Conservation (phyloP, 352 stramenopile species). For the Phytopythium chamaehyphon region DNA sequence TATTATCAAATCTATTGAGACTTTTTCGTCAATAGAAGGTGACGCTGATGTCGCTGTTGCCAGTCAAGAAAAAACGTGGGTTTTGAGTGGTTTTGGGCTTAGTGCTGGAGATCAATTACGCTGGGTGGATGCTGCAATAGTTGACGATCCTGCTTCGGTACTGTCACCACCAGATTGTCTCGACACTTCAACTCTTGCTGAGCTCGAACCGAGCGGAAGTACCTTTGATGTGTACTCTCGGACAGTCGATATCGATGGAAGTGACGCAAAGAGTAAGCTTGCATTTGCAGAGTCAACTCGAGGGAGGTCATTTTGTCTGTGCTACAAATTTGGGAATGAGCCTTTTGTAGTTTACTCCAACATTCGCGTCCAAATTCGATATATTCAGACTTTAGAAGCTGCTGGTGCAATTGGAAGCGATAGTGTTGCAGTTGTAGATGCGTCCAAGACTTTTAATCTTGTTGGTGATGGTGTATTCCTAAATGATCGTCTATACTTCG, state of each 20-base stretch:
- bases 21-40: conserved; percentile 25
- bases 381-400: conserved; percentile 29
- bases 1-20: conserved; percentile 46
- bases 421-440: conserved; percentile 42
- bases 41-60: conserved; percentile 36
- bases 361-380: conserved; percentile 42
- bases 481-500: conserved; percentile 65
- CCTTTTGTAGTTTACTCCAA: conserved; percentile 47
- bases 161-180: conserved; percentile 31
- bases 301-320: conserved; percentile 54
- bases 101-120: conserved; percentile 37
- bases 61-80: conserved; percentile 51
- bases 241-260: neutral
- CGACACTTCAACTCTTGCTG: conserved; percentile 30
- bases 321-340: conserved; percentile 68
- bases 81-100: conserved; percentile 39
- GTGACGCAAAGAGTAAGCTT: conserved; percentile 12
- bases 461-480: conserved; percentile 37
- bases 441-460: conserved; percentile 45
- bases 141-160: conserved; percentile 20
- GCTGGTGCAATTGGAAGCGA: conserved; percentile 21
- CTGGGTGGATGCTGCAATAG: conserved; percentile 41
- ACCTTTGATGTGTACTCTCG: neutral
- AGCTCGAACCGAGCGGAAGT: conserved; percentile 8
- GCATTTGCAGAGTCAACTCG: conserved; percentile 33